These are phyloP conservation scores for Picochlorum sp. DNA, from an alignment of 139 green algal species.

Conservation along the genomic window DNA sequence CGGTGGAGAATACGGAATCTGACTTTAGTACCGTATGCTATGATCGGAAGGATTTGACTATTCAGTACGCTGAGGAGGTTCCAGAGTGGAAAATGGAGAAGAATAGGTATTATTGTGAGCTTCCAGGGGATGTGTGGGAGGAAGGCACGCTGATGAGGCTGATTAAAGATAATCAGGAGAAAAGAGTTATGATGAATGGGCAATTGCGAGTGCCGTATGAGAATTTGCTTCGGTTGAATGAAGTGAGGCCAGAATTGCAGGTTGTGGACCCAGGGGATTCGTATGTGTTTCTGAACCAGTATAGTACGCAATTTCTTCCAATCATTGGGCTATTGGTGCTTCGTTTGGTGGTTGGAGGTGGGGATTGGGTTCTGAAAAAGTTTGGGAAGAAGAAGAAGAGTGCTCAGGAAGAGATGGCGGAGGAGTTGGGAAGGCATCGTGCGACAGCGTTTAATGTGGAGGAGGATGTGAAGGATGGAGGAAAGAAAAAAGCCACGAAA, in stretches of 20 bases:
- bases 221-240: slow-evolving; percentile 22
- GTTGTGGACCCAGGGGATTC: slow-evolving; percentile 47
- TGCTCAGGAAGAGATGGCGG: slow-evolving; percentile 36
- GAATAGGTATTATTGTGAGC: slow-evolving; percentile 58
- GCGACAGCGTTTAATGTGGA: slow-evolving; percentile 42
- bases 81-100: slow-evolving; percentile 65
- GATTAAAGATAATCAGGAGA: slow-evolving; percentile 43
- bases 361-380: slow-evolving; percentile 23
- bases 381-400: slow-evolving; percentile 41
- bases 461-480: neutral
- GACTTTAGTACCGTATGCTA: slow-evolving; percentile 14
- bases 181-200: slow-evolving; percentile 16
- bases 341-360: slow-evolving; percentile 26
- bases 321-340: slow-evolving; percentile 41
- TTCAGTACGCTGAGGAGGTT: slow-evolving; percentile 38
- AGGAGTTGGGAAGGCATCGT: slow-evolving; percentile 35
- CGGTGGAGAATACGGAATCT: slow-evolving; percentile 33
- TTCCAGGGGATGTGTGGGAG: slow-evolving; percentile 66
- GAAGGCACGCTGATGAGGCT: slow-evolving; percentile 52
- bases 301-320: slow-evolving; percentile 39
- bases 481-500: neutral
- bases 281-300: slow-evolving; percentile 47
- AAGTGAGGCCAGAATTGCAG: slow-evolving; percentile 49
- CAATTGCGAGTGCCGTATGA: slow-evolving; percentile 8
- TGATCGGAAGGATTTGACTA: slow-evolving; percentile 26